A percentile compares a stretch with the other conserved stretches of the same genome.
phyloP scores from a whole-genome alignment of 139 green algal genomes.

The Choricystis sp. region DNA sequence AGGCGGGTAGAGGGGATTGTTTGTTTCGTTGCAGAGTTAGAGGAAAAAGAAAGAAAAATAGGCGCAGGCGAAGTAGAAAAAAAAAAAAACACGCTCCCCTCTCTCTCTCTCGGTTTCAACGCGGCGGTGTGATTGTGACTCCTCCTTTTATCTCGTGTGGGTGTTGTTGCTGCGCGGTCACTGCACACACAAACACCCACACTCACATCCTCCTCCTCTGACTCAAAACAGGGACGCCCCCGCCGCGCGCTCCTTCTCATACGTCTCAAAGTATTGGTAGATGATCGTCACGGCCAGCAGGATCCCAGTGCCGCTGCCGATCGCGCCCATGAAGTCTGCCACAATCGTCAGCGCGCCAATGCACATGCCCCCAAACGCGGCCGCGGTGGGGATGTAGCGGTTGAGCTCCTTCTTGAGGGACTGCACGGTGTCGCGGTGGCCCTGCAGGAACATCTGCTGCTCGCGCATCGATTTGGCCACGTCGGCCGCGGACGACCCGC shows the following conservation, averaged over 20 bases:
- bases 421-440: conserved; percentile 45
- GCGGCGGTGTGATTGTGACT: not conserved
- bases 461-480: conserved; percentile 97
- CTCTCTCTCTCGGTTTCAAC: not conserved
- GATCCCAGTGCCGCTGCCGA: conserved; percentile 79
- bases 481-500: conserved; percentile 75
- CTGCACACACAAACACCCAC: not conserved
- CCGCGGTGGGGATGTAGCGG: conserved; percentile 83
- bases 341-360: conserved; percentile 97
- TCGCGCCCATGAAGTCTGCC: conserved; percentile 92
- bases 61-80: too few species aligned
- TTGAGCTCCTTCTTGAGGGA: conserved; percentile 94
- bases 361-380: conserved; percentile 98
- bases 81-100: not conserved
- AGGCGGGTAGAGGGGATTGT: too few species aligned
- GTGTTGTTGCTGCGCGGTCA: not conserved
- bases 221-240: conserved; percentile 20
- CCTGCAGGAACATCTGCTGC: conserved; percentile 85
- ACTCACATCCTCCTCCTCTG: not conserved
- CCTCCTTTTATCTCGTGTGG: too few species aligned
- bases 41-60: too few species aligned
- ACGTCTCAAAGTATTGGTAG: conserved; percentile 84
- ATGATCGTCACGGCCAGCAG: conserved; percentile 98
- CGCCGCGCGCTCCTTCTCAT: conserved; percentile 43
- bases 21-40: too few species aligned